phyloP scores from a whole-genome alignment of 768 basidiomycete genomes.

The Rhodocollybia butyracea region DNA sequence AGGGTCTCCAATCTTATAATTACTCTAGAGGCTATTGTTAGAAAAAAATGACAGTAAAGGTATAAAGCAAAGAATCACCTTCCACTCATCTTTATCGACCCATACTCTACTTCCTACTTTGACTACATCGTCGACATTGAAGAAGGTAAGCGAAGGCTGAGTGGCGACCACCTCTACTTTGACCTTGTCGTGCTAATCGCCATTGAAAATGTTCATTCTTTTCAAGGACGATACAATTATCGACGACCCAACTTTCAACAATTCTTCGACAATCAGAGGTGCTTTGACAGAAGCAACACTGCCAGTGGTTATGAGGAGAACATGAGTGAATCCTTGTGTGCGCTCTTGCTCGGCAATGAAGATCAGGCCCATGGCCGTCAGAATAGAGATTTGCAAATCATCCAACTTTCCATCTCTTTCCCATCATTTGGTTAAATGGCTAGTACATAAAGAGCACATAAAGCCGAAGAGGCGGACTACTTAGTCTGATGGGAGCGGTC shows the following conservation, averaged over 20 bases:
- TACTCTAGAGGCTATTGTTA: constrained; percentile 41
- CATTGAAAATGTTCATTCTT: background rate
- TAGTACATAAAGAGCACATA: too few species aligned
- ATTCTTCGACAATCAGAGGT: constrained; percentile 79
- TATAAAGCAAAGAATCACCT: constrained; percentile 36
- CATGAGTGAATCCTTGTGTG: constrained; percentile 47
- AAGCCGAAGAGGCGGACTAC: too few species aligned
- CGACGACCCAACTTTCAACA: constrained; percentile 56
- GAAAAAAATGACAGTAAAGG: background rate
- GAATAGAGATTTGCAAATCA: background rate
- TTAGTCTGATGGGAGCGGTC: too few species aligned
- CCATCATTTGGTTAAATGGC: too few species aligned
- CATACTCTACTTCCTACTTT: constrained; percentile 64
- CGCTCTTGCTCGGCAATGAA: constrained; percentile 44
- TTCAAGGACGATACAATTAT: background rate
- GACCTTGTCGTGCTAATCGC: constrained; percentile 63
- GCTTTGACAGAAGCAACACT: constrained; percentile 95
- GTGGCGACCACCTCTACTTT: constrained; percentile 84
- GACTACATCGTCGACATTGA: constrained; percentile 48
- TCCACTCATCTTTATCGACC: constrained; percentile 93
- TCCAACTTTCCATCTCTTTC: background rate
- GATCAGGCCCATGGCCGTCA: background rate
- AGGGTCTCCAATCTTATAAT: constrained; percentile 80
- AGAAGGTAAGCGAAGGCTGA: constrained; percentile 76
- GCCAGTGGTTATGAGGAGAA: constrained; percentile 87